A percentile compares a stretch with the other conserved stretches of the same genome.
phyloP scores from a whole-genome alignment of 768 basidiomycete species.

The Amanita pseudoporphyria region DNA sequence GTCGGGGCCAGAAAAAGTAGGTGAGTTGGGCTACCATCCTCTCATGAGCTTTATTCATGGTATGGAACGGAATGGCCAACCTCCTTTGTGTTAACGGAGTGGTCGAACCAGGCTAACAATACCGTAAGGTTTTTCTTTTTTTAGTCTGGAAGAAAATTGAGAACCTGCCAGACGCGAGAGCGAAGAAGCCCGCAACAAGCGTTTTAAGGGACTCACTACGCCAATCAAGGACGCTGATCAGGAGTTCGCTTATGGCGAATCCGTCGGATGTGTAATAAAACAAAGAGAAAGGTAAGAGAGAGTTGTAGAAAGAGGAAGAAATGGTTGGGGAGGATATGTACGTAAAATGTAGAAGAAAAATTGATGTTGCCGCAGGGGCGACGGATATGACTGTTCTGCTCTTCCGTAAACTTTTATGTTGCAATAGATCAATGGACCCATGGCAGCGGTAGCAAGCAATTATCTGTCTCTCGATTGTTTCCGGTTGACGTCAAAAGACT shows the following conservation, averaged over 20 bases:
- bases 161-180: neutral
- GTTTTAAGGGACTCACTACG: neutral
- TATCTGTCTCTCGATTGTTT: no score
- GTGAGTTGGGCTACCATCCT: neutral
- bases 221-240: neutral
- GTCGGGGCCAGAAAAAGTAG: no score
- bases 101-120: neutral
- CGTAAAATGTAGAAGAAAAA: neutral
- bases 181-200: neutral
- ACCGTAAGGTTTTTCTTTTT: no score
- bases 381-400: no score
- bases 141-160: no score
- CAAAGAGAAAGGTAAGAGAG: neutral
- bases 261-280: neutral
- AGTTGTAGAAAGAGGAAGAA: neutral
- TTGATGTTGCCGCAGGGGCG: no score
- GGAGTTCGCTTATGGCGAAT: neutral
- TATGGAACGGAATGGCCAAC: neutral
- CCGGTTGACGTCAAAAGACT: no score
- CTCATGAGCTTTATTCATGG: neutral
- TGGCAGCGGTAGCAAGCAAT: no score
- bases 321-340: neutral
- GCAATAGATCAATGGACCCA: no score
- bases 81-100: neutral
- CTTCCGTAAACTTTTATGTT: no score